Conservation (phyloP, 2,329 filamentous ascomycete species). For the Hirsutella minnesotensis region DNA sequence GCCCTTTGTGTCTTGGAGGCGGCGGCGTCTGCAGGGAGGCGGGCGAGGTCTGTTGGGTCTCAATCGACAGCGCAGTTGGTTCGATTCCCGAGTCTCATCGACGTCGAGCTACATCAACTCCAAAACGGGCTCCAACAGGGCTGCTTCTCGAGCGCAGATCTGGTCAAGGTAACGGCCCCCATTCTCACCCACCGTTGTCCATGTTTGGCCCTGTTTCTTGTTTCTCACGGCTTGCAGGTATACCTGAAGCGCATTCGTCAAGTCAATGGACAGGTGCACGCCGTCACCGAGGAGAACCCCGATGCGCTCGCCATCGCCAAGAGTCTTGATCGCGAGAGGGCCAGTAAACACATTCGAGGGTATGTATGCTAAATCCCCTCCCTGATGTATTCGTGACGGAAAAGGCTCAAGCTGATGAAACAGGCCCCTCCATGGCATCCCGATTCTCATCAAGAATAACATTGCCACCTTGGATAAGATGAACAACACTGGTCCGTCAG, state of each 20-base stretch:
- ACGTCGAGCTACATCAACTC: slow-evolving; percentile 21
- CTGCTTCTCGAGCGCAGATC: slow-evolving; percentile 22
- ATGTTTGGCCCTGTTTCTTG: too few species aligned
- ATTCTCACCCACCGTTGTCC: slow-evolving; percentile 10
- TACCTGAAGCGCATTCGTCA: slow-evolving; percentile 15
- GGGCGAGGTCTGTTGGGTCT: too few species aligned
- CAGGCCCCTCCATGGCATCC: slow-evolving; percentile 49
- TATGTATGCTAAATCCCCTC: neutral
- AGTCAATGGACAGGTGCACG: slow-evolving; percentile 13
- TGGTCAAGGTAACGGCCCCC: slow-evolving; percentile 17
- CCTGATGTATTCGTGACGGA: neutral
- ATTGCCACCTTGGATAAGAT: slow-evolving; percentile 49
- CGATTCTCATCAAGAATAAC: slow-evolving; percentile 54
- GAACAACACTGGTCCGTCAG: slow-evolving; percentile 34
- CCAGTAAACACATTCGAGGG: slow-evolving; percentile 13
- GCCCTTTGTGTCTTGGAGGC: too few species aligned
- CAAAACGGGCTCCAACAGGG: slow-evolving; percentile 15
- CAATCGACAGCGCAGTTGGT: too few species aligned
- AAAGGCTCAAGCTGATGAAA: neutral
- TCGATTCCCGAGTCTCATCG: slow-evolving; percentile 18
- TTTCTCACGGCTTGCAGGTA: slow-evolving; percentile 3
- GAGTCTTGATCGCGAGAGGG: slow-evolving; percentile 18
- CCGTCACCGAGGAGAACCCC: slow-evolving; percentile 23
- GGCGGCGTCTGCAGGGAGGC: too few species aligned
- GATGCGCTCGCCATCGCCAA: slow-evolving; percentile 20